Conservation (phyloP, 331 rosid species). For the Cydonia oblonga region DNA sequence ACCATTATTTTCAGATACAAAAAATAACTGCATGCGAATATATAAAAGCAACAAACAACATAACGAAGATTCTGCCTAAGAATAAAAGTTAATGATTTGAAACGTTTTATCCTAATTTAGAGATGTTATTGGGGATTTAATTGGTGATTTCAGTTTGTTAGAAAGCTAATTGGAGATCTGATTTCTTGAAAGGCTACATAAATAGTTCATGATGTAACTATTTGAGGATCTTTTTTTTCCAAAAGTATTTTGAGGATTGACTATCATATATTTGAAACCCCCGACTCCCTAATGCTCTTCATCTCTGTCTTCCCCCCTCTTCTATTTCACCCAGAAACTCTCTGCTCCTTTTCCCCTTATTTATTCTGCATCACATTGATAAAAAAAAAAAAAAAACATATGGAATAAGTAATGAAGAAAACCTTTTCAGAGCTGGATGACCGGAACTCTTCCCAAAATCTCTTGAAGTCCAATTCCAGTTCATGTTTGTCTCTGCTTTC, state of each 20-base stretch:
- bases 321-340: background rate
- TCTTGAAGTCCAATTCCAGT: conserved; percentile 99
- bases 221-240: background rate
- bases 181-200: background rate
- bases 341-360: background rate
- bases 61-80: background rate
- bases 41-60: background rate
- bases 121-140: background rate
- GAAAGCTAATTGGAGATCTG: background rate
- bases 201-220: background rate
- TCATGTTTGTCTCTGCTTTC: conserved; percentile 85
- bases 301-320: background rate
- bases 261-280: background rate
- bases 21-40: background rate
- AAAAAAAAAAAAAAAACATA: background rate
- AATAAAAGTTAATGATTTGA: background rate
- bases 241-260: background rate
- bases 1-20: background rate
- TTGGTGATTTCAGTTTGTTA: background rate
- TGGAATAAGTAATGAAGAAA: conserved; percentile 14
- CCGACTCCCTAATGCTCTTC: background rate
- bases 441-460: conserved; percentile 98
- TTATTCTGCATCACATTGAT: background rate
- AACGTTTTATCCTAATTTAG: background rate
- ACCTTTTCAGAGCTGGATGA: conserved; percentile 99